Conservation (phyloP, 768 basidiomycete species). For the Naematelia encephala region DNA sequence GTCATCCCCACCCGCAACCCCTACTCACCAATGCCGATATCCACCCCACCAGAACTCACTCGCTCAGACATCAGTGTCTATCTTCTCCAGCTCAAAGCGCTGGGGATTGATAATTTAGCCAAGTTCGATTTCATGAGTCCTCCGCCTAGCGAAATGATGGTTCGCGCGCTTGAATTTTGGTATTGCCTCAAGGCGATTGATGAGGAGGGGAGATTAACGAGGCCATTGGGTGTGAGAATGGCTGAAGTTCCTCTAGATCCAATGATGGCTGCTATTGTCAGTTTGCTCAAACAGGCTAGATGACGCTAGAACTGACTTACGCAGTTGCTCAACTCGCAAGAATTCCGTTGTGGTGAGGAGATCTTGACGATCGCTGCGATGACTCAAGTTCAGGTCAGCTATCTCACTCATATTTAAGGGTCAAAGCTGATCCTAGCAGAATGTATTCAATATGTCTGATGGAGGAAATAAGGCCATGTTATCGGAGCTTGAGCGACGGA, state of each 20-base stretch:
- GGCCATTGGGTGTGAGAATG: slow-evolving; percentile 73
- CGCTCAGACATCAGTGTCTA: slow-evolving; percentile 87
- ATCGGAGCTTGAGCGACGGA: slow-evolving; percentile 86
- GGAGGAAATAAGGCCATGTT: slow-evolving; percentile 72
- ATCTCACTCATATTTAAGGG: not conserved
- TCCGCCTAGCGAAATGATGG: slow-evolving; percentile 79
- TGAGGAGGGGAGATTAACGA: slow-evolving; percentile 68
- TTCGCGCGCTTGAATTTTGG: slow-evolving; percentile 80
- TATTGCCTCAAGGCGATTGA: slow-evolving; percentile 78
- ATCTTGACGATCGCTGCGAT: slow-evolving; percentile 94
- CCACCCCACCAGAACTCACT: slow-evolving; percentile 84
- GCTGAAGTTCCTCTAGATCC: slow-evolving; percentile 94
- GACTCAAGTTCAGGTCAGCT: slow-evolving; percentile 76
- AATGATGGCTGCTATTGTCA: slow-evolving; percentile 87
- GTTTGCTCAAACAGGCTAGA: slow-evolving; percentile 23
- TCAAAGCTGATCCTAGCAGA: slow-evolving; percentile 55
- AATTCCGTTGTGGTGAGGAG: slow-evolving; percentile 88
- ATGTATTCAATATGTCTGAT: slow-evolving; percentile 83
- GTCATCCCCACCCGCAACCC: slow-evolving; percentile 54
- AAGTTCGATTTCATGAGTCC: slow-evolving; percentile 86
- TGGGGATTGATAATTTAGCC: slow-evolving; percentile 92
- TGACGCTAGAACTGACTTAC: not conserved
- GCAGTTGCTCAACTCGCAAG: slow-evolving; percentile 80
- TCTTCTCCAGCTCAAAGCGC: slow-evolving; percentile 86
- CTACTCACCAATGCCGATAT: slow-evolving; percentile 56